A percentile compares a stretch with the other conserved stretches of the same genome.
Evolutionary conservation across 495 filamentous ascomycete genomes (phyloP).

Genomic region (Penicillium paxilli): DNA sequence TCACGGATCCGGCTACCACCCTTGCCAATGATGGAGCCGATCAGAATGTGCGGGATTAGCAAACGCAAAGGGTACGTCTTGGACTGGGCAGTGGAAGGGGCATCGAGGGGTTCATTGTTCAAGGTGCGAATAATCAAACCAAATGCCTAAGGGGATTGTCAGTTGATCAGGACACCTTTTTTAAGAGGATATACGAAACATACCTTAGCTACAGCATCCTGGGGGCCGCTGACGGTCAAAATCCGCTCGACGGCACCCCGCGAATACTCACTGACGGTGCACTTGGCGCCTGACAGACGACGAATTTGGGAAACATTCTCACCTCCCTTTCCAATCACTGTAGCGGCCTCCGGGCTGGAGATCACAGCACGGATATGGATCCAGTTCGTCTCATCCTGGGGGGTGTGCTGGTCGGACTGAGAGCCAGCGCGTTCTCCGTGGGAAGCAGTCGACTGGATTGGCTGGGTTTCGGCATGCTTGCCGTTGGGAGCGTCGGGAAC

Average conservation of each 20-base stretch:
- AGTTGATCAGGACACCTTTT: neutral
- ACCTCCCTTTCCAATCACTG: conserved; percentile 96
- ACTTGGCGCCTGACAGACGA: conserved; percentile 89
- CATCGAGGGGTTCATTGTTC: conserved; percentile 89
- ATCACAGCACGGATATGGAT: conserved; percentile 96
- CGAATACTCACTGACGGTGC: conserved; percentile 96
- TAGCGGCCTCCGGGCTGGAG: conserved; percentile 93
- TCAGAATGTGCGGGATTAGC: conserved; percentile 93
- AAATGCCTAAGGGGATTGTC: conserved; percentile 67
- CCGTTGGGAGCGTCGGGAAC: conserved; percentile 71
- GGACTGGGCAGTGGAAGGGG: conserved; percentile 84
- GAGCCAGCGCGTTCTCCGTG: conserved; percentile 54
- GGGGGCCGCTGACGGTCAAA: conserved; percentile 90
- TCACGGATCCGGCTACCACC: conserved; percentile 92
- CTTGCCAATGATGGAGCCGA: conserved; percentile 98
- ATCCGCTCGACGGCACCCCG: conserved; percentile 96
- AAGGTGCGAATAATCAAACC: conserved; percentile 96
- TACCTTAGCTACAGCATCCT: conserved; percentile 97
- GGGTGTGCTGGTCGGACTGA: conserved; percentile 50
- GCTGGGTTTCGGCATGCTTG: conserved; percentile 53
- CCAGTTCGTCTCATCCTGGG: conserved; percentile 90
- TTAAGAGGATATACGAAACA: conserved; percentile 17
- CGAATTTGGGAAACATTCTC: conserved; percentile 97
- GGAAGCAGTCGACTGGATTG: conserved; percentile 64
- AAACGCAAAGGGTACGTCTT: conserved; percentile 97